These are phyloP conservation scores for Clarireedia paspali DNA, from an alignment of 2,329 filamentous ascomycete genomes.

Conservation along the genomic window DNA sequence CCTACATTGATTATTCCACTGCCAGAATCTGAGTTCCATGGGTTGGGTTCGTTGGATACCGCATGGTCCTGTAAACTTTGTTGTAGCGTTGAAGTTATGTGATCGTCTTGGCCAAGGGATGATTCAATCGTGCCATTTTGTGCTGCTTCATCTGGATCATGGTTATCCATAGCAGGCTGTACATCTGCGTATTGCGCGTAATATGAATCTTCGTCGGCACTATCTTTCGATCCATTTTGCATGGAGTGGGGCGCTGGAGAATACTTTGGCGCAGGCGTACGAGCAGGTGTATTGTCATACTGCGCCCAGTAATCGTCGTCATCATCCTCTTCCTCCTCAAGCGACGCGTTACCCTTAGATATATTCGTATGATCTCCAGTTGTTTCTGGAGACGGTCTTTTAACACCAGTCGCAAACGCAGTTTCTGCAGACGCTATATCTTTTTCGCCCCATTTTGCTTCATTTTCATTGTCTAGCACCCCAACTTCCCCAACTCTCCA, in stretches of 20 bases:
- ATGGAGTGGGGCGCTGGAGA: slow-evolving; percentile 49
- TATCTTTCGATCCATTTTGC: slow-evolving; percentile 7
- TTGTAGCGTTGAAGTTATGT: slow-evolving; percentile 26
- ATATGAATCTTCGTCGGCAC: slow-evolving; percentile 59
- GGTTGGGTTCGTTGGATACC: slow-evolving; percentile 1
- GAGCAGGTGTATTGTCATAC: slow-evolving; percentile 64
- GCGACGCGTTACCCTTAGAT: not conserved
- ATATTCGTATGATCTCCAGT: not conserved
- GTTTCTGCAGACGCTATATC: slow-evolving; percentile 55
- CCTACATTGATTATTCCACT: slow-evolving; percentile 18
- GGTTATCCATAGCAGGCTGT: slow-evolving; percentile 72
- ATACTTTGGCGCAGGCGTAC: slow-evolving; percentile 53
- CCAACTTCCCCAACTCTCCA: slow-evolving; percentile 70
- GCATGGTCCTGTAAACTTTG: slow-evolving; percentile 18
- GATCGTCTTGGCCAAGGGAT: slow-evolving; percentile 37
- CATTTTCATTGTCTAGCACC: slow-evolving; percentile 45
- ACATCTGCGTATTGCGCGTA: slow-evolving; percentile 71
- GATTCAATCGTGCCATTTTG: slow-evolving; percentile 35
- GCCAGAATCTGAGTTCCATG: slow-evolving; percentile 5
- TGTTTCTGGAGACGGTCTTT: not conserved
- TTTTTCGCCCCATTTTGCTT: slow-evolving; percentile 41
- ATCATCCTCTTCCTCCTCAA: slow-evolving; percentile 50
- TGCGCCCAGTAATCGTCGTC: slow-evolving; percentile 76
- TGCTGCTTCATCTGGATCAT: slow-evolving; percentile 67
- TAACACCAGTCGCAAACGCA: slow-evolving; percentile 34